phyloP scores from a whole-genome alignment of 805 yeast species.

The Lachancea sp. region DNA sequence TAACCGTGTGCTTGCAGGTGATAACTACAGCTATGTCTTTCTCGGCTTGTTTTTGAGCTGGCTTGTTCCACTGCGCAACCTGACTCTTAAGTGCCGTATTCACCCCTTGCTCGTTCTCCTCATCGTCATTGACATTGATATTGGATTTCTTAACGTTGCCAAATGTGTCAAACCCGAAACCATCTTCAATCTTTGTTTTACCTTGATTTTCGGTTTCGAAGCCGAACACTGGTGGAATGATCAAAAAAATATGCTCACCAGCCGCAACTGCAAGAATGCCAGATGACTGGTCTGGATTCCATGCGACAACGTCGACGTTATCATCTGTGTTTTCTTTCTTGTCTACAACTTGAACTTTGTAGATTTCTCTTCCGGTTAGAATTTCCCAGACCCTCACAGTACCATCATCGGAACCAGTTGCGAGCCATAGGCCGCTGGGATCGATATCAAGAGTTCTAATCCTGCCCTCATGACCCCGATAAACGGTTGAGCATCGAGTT shows the following conservation, averaged over 20 bases:
- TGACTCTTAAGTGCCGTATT: constrained; percentile 39
- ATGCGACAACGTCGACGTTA: constrained; percentile 70
- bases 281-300: constrained; percentile 75
- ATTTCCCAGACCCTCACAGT: constrained; percentile 95
- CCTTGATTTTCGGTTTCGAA: constrained; percentile 79
- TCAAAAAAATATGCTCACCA: constrained; percentile 69
- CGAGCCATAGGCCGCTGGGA: constrained; percentile 89
- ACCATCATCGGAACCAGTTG: constrained; percentile 97
- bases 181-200: constrained; percentile 72
- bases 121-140: constrained; percentile 36
- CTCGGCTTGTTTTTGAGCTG: constrained; percentile 53
- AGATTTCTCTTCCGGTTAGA: constrained; percentile 89
- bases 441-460: constrained; percentile 79
- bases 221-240: constrained; percentile 90
- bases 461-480: constrained; percentile 75
- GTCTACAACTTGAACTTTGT: constrained; percentile 48
- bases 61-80: constrained; percentile 78
- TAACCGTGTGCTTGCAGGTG: constrained; percentile 58
- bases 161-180: constrained; percentile 79
- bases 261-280: constrained; percentile 83
- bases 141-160: constrained; percentile 45
- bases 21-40: constrained; percentile 71
- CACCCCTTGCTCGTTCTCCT: constrained; percentile 38
- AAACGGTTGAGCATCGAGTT: constrained; percentile 75
- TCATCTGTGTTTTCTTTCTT: constrained; percentile 59